Conservation (phyloP, 768 basidiomycete genomes). For the Royoungia palumana region DNA sequence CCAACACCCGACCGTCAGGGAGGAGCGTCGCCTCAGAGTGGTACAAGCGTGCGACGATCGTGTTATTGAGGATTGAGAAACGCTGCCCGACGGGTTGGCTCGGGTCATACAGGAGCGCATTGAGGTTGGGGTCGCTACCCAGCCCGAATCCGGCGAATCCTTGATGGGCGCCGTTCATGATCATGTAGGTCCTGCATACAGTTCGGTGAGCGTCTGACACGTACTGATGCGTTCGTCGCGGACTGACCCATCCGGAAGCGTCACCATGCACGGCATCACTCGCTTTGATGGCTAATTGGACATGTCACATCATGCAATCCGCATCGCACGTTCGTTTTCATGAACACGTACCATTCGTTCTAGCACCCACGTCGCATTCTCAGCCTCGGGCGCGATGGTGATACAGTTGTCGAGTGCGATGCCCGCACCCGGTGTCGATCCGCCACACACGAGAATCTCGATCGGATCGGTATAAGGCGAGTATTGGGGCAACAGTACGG, state of each 20-base stretch:
- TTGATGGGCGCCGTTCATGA: slow-evolving; percentile 69
- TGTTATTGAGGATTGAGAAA: slow-evolving; percentile 61
- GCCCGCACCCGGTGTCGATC: slow-evolving; percentile 55
- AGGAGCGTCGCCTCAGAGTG: slow-evolving; percentile 76
- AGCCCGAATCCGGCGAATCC: slow-evolving; percentile 76
- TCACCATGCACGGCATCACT: slow-evolving; percentile 74
- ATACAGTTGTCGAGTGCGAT: slow-evolving; percentile 68
- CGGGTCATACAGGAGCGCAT: slow-evolving; percentile 70
- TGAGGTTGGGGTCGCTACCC: slow-evolving; percentile 57
- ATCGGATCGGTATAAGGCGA: slow-evolving; percentile 74
- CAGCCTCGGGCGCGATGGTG: slow-evolving; percentile 59
- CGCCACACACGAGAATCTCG: slow-evolving; percentile 72
- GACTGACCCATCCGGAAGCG: slow-evolving; percentile 46
- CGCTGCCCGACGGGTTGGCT: slow-evolving; percentile 54
- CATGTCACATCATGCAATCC: background rate
- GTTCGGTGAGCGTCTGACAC: background rate
- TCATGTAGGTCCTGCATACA: slow-evolving; percentile 65
- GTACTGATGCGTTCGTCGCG: too few relatives aligned
- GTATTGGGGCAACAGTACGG: slow-evolving; percentile 63
- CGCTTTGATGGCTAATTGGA: slow-evolving; percentile 56
- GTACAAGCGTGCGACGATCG: slow-evolving; percentile 72
- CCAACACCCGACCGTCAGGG: slow-evolving; percentile 68
- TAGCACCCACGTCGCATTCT: slow-evolving; percentile 61
- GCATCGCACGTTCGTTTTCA: background rate
- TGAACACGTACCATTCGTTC: slow-evolving; percentile 68